phyloP scores from a whole-genome alignment of 2,329 filamentous ascomycete genomes.

The Cytospora piceae region DNA sequence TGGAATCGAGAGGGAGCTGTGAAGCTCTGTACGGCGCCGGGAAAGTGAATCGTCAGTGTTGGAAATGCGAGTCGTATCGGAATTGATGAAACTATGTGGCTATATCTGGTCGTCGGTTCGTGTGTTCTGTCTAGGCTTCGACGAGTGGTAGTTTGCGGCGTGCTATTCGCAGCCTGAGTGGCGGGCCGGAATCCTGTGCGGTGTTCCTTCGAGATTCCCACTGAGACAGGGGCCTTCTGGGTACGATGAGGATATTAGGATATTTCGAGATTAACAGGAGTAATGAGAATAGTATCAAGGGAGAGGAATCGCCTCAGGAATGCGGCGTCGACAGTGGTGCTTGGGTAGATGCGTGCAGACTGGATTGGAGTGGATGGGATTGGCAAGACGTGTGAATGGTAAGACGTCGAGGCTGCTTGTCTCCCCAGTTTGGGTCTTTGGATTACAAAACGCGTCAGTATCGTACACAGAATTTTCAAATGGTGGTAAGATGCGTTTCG shows the following conservation, averaged over 20 bases:
- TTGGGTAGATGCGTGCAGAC: slow-evolving; percentile 7
- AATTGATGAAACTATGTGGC: slow-evolving; percentile 1
- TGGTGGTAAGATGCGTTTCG: neutral
- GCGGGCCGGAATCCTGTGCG: slow-evolving; percentile 25
- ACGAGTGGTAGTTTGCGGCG: slow-evolving; percentile 18
- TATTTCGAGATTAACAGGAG: neutral
- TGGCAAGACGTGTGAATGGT: neutral
- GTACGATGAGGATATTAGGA: neutral
- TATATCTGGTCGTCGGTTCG: neutral
- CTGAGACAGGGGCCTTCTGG: neutral
- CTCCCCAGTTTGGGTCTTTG: neutral
- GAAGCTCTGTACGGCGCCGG: slow-evolving; percentile 24
- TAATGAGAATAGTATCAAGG: neutral
- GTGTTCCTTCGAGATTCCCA: slow-evolving; percentile 20
- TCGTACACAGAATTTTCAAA: slow-evolving; percentile 3
- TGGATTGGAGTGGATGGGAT: neutral
- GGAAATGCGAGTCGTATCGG: neutral
- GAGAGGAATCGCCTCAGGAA: neutral
- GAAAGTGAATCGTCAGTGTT: slow-evolving; percentile 10
- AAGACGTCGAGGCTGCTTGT: neutral
- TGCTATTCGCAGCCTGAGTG: slow-evolving; percentile 27
- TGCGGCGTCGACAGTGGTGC: slow-evolving; percentile 2
- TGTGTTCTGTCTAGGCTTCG: slow-evolving; percentile 10
- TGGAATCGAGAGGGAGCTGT: slow-evolving; percentile 15
- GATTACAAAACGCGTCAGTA: slow-evolving; percentile 3